Percentiles rank a stretch among this genome's conserved stretches.
Conservation (phyloP, 176 grass and related monocot genomes). For the Elaeis guineensis region DNA sequence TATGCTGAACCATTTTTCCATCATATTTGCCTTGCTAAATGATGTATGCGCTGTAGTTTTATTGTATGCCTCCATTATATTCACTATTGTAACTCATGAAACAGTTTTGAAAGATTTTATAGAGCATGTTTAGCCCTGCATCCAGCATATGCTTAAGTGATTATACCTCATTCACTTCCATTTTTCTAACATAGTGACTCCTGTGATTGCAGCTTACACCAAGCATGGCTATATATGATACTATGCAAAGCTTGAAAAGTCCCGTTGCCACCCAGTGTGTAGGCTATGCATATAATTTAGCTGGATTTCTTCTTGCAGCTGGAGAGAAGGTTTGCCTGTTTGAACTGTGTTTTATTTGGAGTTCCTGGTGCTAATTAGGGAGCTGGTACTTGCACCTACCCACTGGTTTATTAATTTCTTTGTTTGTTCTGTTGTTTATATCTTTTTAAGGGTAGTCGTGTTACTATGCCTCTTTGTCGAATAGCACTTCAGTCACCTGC, state of each 20-base stretch:
- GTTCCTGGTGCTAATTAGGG: not conserved
- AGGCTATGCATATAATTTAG: conserved; percentile 81
- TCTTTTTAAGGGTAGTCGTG: conserved; percentile 55
- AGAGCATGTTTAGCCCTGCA: too few relatives aligned
- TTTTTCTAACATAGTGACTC: not conserved
- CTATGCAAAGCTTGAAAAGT: conserved; percentile 77
- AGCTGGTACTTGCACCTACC: not conserved
- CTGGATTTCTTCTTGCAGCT: conserved; percentile 90
- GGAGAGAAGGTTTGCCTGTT: conserved; percentile 62
- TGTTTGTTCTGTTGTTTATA: conserved; percentile 8
- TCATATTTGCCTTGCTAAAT: too few relatives aligned
- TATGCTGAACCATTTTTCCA: too few relatives aligned
- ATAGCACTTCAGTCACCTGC: conserved; percentile 80
- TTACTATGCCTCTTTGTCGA: conserved; percentile 63
- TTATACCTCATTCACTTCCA: not conserved
- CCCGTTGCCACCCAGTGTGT: conserved; percentile 71
- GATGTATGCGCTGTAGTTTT: too few relatives aligned
- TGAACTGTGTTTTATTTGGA: conserved; percentile 2
- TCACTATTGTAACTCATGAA: too few relatives aligned
- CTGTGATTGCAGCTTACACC: conserved; percentile 62
- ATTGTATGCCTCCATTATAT: too few relatives aligned
- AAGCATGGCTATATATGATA: conserved; percentile 88
- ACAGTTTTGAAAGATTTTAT: too few relatives aligned
- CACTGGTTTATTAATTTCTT: conserved; percentile 9
- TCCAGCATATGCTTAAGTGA: not conserved